Base-by-base conservation (phyloP, 2,329 filamentous ascomycete genomes). In the Grosmannia penicillata region DNA sequence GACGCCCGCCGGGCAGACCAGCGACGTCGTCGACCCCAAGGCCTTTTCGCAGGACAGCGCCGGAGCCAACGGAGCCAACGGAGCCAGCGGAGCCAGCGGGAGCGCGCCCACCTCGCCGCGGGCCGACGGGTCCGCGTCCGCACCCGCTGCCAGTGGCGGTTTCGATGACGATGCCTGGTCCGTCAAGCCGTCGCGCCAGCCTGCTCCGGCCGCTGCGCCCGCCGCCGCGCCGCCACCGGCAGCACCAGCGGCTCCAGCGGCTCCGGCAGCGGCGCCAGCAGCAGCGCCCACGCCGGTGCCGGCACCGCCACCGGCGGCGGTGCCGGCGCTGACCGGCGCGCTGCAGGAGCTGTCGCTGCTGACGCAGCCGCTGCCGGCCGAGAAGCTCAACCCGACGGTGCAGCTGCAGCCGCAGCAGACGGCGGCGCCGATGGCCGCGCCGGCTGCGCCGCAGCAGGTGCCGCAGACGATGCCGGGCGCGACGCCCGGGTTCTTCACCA, bases 131-230 rank as follows among this genome's bases (percentile, higher is more conserved):
- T n/a, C 36, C 29, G 13, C 28, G 14, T 43, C 9, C 37, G 45
- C 8, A 22, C 31, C 56, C 5, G 18, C 13, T n/a, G 18, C 18
- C 25, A 14, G 21, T 50, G 43, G 56, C 51, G 84, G 84, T 3
- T 96, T 96, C 52, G 91, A 98, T 37, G 91, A 96, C 52, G 85
- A 96, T 62, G 91, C 91, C 8, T 98, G 91, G 91, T 84, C 93
- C 51, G 80, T 94, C 36, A 95, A 95, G 61, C 83, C 85, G 15
- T 72, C 80, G 13, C 71, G 77, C 36, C 48, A 42, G 36, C 3
- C 42, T 6, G n/a, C 56, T 42, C 44, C 59, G 25, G 49, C 25
- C 18, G 33, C 51, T 8, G 36, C 47, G 13, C 44, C 48, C 2
- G 15, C 32, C 2, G 3, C 33, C 13, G 14, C 28, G 14, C 4